Base-by-base conservation (phyloP, 108 stramenopile genomes). In the Skeletonema grethae region DNA sequence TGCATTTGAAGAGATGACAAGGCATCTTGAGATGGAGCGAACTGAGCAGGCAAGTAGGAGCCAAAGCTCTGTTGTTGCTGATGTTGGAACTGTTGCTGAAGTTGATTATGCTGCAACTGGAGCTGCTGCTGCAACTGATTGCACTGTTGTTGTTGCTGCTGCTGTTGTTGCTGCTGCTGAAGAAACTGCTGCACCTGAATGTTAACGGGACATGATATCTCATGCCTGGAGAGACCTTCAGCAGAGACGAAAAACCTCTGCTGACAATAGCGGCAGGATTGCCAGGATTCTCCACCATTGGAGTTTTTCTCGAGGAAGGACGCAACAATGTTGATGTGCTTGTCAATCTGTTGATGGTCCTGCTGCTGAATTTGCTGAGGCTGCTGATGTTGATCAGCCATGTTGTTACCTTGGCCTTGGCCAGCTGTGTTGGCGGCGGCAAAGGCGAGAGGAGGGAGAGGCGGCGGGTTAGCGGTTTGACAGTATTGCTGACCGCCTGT, bases 31-130 rank as follows among this genome's bases (percentile, higher is more conserved):
- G 65, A 31, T 0, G 50, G 7, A 53, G 50, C 50, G 50, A 53
- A 22, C 20, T 6, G 50, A 53, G 50, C 7, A 24, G 20, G 50
- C 50, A 53, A 22, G 50, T 9, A 53, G 22, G 50, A 53, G 8
- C 50, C 50, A 24, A 24, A 56, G 62, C 28, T 50, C 24, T 43
- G 29, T 39, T 64, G 36, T 38, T 38, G 29, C 25, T 64, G 75
- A 22, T 69, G 75, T 8, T 58, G 36, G 34, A 69, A 58, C 20
- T 75, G 66, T 34, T 28, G 30, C 64, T 45, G 34, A 7, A 70
- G 22, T 35, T 70, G 64, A 65, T 67, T 46, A 11, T 79, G 77
- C 53, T 79, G 77, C 6, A 64, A 31, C 56, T 70, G 69, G 60
- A 77, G 57, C 66, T 79, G 70, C 61, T 59, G 69, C 30, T 70